Conservation (phyloP, 805 yeast species). For the Teunomyces pallodes region DNA sequence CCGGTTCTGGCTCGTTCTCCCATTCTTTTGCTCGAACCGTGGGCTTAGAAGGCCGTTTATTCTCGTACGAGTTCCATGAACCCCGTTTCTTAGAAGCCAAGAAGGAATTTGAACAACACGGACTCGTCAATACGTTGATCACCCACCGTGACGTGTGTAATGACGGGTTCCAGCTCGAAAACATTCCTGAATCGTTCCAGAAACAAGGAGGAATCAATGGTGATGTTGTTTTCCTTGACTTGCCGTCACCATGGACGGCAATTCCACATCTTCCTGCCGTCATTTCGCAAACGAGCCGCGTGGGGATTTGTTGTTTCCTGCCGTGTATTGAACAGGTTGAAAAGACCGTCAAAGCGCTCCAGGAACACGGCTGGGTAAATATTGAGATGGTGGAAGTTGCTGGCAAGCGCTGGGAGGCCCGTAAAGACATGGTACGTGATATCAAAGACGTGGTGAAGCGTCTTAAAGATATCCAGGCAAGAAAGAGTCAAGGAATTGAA, state of each 20-base stretch:
- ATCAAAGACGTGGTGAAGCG: slow-evolving; percentile 76
- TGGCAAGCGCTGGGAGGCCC: slow-evolving; percentile 83
- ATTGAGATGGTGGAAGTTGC: slow-evolving; percentile 92
- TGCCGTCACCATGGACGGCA: slow-evolving; percentile 98
- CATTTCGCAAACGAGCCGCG: slow-evolving; percentile 49
- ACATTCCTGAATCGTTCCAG: slow-evolving; percentile 24
- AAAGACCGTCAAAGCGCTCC: slow-evolving; percentile 74
- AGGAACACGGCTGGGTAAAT: slow-evolving; percentile 74
- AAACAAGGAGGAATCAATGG: slow-evolving; percentile 44
- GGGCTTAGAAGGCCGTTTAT: slow-evolving; percentile 58
- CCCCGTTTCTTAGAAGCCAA: slow-evolving; percentile 78
- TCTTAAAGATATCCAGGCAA: slow-evolving; percentile 71
- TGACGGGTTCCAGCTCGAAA: slow-evolving; percentile 67
- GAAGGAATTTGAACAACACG: slow-evolving; percentile 73
- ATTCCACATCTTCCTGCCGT: slow-evolving; percentile 69
- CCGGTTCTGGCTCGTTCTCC: slow-evolving; percentile 95
- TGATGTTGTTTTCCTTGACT: slow-evolving; percentile 78
- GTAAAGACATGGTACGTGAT: slow-evolving; percentile 81
- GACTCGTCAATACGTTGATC: slow-evolving; percentile 56
- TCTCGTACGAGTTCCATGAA: slow-evolving; percentile 89
- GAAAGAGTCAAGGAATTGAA: slow-evolving; percentile 64
- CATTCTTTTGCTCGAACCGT: slow-evolving; percentile 88
- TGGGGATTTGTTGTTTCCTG: slow-evolving; percentile 88
- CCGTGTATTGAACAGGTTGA: slow-evolving; percentile 98
- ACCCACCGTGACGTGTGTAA: slow-evolving; percentile 93